Evolutionary conservation across 805 yeast genomes (phyloP), one percentile per base, ranked within the genome.

Genomic region (Pichia rugopelliculosa): DNA sequence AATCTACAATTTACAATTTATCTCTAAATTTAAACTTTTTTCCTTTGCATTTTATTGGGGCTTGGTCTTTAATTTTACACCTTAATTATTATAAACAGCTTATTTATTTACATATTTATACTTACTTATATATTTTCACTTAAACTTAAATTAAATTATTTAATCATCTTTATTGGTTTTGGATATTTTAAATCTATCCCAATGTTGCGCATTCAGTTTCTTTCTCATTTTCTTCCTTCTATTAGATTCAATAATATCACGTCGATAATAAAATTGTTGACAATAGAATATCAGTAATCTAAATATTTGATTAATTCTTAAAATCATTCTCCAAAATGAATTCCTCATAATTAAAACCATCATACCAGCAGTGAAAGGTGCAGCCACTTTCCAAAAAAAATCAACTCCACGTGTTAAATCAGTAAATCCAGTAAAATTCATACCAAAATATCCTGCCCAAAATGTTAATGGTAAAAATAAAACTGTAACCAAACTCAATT

Each of bases 381-480:
- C 47, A 1, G 78, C 73, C 9, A 76, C 58, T 13, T 64, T 59
- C 81, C 81, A 76, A 56, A 74, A 76, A 53, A 69, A 74, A 6
- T 59, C 55, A 3, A 72, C 75, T 33, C 64, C 62, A 33, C 64
- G 49, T 15, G 66, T 55, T 37, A 76, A 57, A 42, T 70, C 69
- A 3, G 65, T 67, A 52, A 76, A 76, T 7, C 56, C 49, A 24
- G 62, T 58, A 56, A 76, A 76, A 54, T 76, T 76, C 80, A 76
- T 76, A 17, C 81, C 81, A 48, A 75, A 79, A 56, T 77, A 79
- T 12, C 84, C 83, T 1, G 83, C 77, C 71, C 80, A 69, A 56
- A 79, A 79, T 6, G 79, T 71, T 46, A 79, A 57, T 6, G 84
- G 84, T 36, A 79, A 64, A 54, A 79, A 79, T 13, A 79, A 70